A percentile compares a stretch with the other conserved stretches of the same genome.
Conservation (phyloP, 2,329 filamentous ascomycete genomes). For the Monosporascus sp. region DNA sequence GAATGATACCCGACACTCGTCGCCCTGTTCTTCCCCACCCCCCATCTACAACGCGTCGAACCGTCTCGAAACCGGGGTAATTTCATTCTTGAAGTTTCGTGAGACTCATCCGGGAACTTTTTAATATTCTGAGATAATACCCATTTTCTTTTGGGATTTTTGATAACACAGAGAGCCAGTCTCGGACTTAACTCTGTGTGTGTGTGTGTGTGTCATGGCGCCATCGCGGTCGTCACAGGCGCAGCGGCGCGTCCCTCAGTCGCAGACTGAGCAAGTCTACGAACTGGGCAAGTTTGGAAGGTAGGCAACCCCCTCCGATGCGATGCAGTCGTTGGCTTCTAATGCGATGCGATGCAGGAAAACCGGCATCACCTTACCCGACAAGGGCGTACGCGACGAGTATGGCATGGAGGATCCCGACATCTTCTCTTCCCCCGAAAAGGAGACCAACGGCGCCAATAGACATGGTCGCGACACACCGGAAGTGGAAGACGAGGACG, state of each 20-base stretch:
- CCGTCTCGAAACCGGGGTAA: too few relatives aligned
- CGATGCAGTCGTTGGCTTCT: not conserved
- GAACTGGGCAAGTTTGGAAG: constrained; percentile 47
- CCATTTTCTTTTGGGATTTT: not conserved
- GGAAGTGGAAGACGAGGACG: constrained; percentile 29
- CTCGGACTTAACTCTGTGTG: not conserved
- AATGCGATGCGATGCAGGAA: constrained; percentile 57
- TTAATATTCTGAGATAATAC: too few relatives aligned
- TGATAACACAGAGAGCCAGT: not conserved
- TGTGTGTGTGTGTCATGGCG: constrained; percentile 35
- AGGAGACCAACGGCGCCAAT: constrained; percentile 31
- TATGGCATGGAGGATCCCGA: constrained; percentile 85
- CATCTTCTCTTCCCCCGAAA: constrained; percentile 84
- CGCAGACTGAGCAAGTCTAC: constrained; percentile 43
- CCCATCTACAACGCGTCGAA: too few relatives aligned
- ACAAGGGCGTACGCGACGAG: constrained; percentile 78
- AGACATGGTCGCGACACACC: constrained; percentile 18
- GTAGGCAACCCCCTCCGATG: constrained; percentile 23
- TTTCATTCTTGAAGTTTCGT: too few relatives aligned
- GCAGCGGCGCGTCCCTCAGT: constrained; percentile 32
- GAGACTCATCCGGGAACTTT: too few relatives aligned
- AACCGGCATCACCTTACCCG: constrained; percentile 78
- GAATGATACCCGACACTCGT: too few relatives aligned
- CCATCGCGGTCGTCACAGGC: constrained; percentile 25
- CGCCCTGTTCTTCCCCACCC: too few relatives aligned